A percentile compares a stretch with the other conserved stretches of the same genome.
Evolutionary conservation across 306 rosid species (phyloP).

Genomic region (Bauhinia variegata): DNA sequence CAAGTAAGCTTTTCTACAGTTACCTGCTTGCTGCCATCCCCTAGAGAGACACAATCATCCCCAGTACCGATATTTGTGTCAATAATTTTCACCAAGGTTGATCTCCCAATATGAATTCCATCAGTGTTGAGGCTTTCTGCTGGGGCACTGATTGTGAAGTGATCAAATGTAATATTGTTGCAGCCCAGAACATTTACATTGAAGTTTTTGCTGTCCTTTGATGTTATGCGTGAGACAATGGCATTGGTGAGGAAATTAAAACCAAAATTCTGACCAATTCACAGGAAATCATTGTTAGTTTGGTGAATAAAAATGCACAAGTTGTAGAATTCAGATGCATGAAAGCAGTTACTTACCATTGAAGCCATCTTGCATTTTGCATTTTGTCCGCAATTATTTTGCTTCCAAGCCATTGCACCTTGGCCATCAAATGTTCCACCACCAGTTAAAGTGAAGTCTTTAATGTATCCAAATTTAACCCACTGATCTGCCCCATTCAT

Average conservation of each 20-base stretch:
- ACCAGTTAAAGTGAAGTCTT: too few relatives aligned
- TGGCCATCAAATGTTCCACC: too few relatives aligned
- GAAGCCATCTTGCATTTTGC: too few relatives aligned
- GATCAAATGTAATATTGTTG: conserved; percentile 41
- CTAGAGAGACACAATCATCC: conserved; percentile 60
- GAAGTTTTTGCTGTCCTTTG: conserved; percentile 45
- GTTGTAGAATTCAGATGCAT: too few relatives aligned
- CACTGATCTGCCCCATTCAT: too few relatives aligned
- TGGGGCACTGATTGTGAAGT: conserved; percentile 38
- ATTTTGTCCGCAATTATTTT: too few relatives aligned
- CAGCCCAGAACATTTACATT: conserved; percentile 44
- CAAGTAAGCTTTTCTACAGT: conserved; percentile 31
- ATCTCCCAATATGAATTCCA: conserved; percentile 58
- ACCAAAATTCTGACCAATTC: conserved; percentile 50
- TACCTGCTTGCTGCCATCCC: conserved; percentile 45
- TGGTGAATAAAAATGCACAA: too few relatives aligned
- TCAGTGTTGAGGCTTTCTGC: conserved; percentile 46
- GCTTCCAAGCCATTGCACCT: too few relatives aligned
- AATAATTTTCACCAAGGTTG: conserved; percentile 41
- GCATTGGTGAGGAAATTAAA: conserved; percentile 45
- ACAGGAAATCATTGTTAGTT: too few relatives aligned
- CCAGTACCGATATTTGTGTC: conserved; percentile 45
- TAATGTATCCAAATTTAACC: too few relatives aligned
- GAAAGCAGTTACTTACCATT: too few relatives aligned
- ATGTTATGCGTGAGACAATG: conserved; percentile 26